Conservation (phyloP, 257 asterid species). For the Solanum sejunctum region DNA sequence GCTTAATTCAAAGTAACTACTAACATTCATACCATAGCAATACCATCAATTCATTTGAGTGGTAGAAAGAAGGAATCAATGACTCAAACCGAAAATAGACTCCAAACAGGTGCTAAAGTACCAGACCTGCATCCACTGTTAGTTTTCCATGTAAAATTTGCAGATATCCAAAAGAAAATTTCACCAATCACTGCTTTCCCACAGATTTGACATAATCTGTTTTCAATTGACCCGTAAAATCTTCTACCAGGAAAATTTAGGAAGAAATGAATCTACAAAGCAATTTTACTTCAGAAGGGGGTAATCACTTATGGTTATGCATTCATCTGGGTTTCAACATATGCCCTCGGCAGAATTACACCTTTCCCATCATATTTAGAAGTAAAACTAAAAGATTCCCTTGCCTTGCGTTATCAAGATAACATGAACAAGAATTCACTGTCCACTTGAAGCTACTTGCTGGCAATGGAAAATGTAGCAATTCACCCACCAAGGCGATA, state of each 20-base stretch:
- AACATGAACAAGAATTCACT: neutral
- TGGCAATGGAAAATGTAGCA: neutral
- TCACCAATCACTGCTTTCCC: neutral
- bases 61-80: neutral
- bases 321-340: neutral
- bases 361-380: neutral
- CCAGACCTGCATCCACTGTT: neutral
- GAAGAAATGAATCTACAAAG: neutral
- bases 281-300: neutral
- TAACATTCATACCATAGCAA: neutral
- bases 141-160: neutral
- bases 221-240: neutral
- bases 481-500: constrained; percentile 51
- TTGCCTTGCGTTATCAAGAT: neutral
- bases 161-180: neutral
- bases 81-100: neutral
- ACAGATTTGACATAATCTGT: neutral
- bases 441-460: neutral
- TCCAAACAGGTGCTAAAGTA: neutral
- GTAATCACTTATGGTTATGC: neutral
- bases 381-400: neutral
- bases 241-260: neutral
- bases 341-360: neutral
- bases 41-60: neutral
- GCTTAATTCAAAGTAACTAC: neutral